Base-by-base conservation (phyloP, 2,329 filamentous ascomycete genomes). In the Trichoderma atroviride region DNA sequence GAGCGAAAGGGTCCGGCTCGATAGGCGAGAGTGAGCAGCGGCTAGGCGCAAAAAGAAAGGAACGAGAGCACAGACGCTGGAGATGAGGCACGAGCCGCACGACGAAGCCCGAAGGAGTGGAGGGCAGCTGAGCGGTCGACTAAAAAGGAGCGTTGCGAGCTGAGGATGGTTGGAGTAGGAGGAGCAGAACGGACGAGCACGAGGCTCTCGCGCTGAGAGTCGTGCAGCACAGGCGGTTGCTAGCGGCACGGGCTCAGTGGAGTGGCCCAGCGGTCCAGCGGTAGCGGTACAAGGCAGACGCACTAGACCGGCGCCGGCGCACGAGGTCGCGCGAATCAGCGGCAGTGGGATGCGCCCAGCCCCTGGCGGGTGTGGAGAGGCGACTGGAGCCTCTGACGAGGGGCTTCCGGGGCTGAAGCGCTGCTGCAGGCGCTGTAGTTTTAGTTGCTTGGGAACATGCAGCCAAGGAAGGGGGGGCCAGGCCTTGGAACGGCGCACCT, bases 111-210 rank as follows among this genome's bases (percentile, higher is more conserved):
- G 43, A 66, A 66, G 63, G 63, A 66, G 63, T 55, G 63, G 27
- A 66, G 53, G 53, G 63, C 53, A 58, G 35, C 53, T 58, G 19
- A 58, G 43, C 55, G 29, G 47, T 37, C 31, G 27, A 58, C 24
- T 57, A 66, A 62, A 62, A 66, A 66, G 63, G 53, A 57, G 63
- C 33, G 63, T 57, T 53, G 63, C 56, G 60, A 43, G 52, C 22
- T 27, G 24, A n/a, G 14, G 55, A 57, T 27, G 24, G 37, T 43
- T 57, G 62, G 43, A 47, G 62, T 29, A 66, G 35, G 37, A 65
- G 19, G 63, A 35, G 4, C 33, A 35, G 33, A 10, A 33, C 27
- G 27, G 33, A 35, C 13, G 33, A 35, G 33, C 33, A 35, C 37
- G 60, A 63, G 60, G 60, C 60, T 63, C 60, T 50, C 24, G 6